Conservation (phyloP, 2,329 filamentous ascomycete genomes). For the Pseudocercospora vitis region DNA sequence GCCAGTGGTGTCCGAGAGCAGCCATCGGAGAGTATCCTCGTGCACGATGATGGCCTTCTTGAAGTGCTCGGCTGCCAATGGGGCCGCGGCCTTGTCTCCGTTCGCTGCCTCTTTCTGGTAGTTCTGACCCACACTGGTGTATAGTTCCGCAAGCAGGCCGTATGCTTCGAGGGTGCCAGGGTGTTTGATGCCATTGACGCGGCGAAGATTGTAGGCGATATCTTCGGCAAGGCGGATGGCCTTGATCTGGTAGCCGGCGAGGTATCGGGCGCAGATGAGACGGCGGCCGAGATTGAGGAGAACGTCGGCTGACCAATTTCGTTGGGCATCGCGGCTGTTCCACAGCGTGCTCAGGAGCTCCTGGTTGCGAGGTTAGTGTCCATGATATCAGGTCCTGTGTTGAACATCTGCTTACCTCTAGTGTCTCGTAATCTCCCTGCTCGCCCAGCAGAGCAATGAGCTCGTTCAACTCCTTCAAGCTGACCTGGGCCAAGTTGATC, state of each 20-base stretch:
- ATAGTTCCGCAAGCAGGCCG: slow-evolving; percentile 52
- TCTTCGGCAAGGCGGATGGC: slow-evolving; percentile 53
- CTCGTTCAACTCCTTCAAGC: slow-evolving; percentile 48
- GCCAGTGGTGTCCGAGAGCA: slow-evolving; percentile 30
- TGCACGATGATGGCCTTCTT: slow-evolving; percentile 41
- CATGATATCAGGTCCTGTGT: background rate
- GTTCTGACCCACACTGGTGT: slow-evolving; percentile 44
- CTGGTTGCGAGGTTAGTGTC: slow-evolving; percentile 10
- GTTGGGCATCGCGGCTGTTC: slow-evolving; percentile 49
- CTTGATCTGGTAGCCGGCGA: slow-evolving; percentile 47
- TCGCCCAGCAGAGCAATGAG: slow-evolving; percentile 51
- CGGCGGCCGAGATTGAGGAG: slow-evolving; percentile 55
- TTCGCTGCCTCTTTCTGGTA: slow-evolving; percentile 41
- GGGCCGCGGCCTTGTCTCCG: slow-evolving; percentile 36
- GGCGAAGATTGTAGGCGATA: slow-evolving; percentile 57
- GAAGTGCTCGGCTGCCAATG: slow-evolving; percentile 42
- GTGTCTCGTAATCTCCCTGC: slow-evolving; percentile 49
- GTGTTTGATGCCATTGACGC: slow-evolving; percentile 53
- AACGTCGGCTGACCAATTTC: slow-evolving; percentile 47
- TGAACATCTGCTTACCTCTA: slow-evolving; percentile 39
- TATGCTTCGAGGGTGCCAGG: slow-evolving; percentile 52
- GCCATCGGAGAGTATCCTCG: slow-evolving; percentile 35
- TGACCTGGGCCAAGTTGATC: slow-evolving; percentile 48
- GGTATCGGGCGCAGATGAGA: slow-evolving; percentile 55
- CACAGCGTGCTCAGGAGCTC: slow-evolving; percentile 47